phyloP scores from a whole-genome alignment of 176 grass and related monocot genomes.

The Hyparrhenia diplandra region DNA sequence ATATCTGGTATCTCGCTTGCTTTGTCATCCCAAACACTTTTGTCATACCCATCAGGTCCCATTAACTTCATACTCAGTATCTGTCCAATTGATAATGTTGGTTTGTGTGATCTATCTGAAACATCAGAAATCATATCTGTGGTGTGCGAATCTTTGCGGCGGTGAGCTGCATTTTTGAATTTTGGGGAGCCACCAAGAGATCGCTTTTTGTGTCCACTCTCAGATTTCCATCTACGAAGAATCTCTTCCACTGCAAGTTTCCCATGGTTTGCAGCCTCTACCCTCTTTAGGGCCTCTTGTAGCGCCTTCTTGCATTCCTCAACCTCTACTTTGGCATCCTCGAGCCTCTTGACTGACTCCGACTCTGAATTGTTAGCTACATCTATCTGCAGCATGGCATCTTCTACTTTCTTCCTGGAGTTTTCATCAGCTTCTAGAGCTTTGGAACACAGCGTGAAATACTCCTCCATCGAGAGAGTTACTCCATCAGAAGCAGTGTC shows the following conservation, averaged over 20 bases:
- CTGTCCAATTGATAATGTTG: constrained; percentile 74
- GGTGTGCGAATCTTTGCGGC: constrained; percentile 14
- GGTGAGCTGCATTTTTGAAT: constrained; percentile 59
- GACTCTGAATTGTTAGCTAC: constrained; percentile 52
- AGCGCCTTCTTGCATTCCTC: constrained; percentile 63
- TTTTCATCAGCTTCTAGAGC: constrained; percentile 55
- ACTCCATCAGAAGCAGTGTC: constrained; percentile 27
- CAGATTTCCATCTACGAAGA: constrained; percentile 53
- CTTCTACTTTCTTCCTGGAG: constrained; percentile 61
- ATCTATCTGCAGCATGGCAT: constrained; percentile 52
- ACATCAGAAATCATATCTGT: constrained; percentile 28
- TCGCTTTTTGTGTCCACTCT: constrained; percentile 37
- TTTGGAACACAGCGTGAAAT: constrained; percentile 46
- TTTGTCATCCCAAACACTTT: constrained; percentile 46
- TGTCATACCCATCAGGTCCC: constrained; percentile 47
- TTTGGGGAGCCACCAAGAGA: constrained; percentile 40
- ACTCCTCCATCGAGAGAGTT: constrained; percentile 66
- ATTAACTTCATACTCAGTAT: constrained; percentile 88
- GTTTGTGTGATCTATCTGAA: constrained; percentile 36
- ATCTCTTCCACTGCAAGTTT: constrained; percentile 68
- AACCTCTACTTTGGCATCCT: constrained; percentile 56
- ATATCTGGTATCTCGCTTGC: constrained; percentile 35
- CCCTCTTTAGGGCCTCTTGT: constrained; percentile 65
- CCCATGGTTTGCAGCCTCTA: constrained; percentile 55
- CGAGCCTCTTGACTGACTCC: constrained; percentile 41